phyloP scores from a whole-genome alignment of 352 stramenopile genomes.

The Thraustochytrium sp. region DNA sequence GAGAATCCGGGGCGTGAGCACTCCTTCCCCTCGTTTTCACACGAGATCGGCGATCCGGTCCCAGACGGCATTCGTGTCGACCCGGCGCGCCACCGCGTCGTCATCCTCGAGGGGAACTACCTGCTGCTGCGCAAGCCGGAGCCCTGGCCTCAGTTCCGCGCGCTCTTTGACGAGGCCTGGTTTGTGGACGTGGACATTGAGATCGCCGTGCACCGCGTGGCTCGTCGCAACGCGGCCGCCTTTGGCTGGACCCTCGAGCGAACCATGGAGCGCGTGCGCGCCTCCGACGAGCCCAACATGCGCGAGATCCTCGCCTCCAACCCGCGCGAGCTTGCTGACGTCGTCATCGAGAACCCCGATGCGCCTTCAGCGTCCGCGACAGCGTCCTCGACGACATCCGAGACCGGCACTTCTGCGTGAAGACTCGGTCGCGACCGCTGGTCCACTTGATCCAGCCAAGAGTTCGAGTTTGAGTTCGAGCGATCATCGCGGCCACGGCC shows the following conservation, averaged over 20 bases:
- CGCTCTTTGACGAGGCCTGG: conserved; percentile 34
- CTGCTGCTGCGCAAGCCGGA: background rate
- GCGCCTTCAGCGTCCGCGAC: too few species aligned
- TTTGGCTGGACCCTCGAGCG: conserved; percentile 40
- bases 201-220: background rate
- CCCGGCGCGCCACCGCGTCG: background rate
- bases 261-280: background rate
- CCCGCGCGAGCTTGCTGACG: background rate
- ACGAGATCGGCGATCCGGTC: background rate
- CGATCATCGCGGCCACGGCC: too few species aligned
- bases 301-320: background rate
- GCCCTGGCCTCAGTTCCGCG: background rate
- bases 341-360: conserved; percentile 20
- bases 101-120: conserved; percentile 35
- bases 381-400: too few species aligned
- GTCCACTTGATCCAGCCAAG: too few species aligned
- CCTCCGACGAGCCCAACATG: conserved; percentile 19
- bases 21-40: background rate
- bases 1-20: background rate
- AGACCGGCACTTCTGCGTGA: too few species aligned
- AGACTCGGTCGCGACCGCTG: too few species aligned
- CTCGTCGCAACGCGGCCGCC: background rate
- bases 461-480: too few species aligned
- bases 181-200: conserved; percentile 16
- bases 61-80: background rate